phyloP scores from a whole-genome alignment of 192 early-diverging fungal genomes.

The Radiomyces spectabilis region DNA sequence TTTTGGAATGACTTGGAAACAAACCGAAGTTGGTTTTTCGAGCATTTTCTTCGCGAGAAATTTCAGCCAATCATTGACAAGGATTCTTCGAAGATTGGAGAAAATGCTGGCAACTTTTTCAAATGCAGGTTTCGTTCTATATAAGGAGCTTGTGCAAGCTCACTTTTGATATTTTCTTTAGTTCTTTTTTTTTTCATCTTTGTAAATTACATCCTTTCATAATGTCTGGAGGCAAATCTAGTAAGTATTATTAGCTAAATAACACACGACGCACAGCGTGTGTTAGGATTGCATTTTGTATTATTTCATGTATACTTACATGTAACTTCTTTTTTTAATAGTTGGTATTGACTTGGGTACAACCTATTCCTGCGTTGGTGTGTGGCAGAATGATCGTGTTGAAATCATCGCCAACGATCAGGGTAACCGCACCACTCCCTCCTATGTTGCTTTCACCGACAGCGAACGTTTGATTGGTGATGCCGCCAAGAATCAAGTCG shows the following conservation, averaged over 20 bases:
- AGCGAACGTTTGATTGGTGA: slow-evolving; percentile 98
- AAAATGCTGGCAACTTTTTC: too few relatives aligned
- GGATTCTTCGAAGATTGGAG: too few relatives aligned
- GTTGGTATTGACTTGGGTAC: slow-evolving; percentile 94
- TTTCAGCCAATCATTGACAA: too few relatives aligned
- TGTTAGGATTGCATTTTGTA: too few relatives aligned
- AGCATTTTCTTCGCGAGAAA: too few relatives aligned
- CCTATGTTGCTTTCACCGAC: slow-evolving; percentile 97
- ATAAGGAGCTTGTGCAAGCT: background rate
- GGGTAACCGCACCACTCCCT: slow-evolving; percentile 98
- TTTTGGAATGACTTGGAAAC: too few relatives aligned
- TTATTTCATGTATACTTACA: too few relatives aligned
- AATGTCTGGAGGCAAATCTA: slow-evolving; percentile 3
- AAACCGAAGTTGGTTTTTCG: too few relatives aligned
- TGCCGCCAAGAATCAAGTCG: slow-evolving; percentile 96
- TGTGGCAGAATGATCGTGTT: slow-evolving; percentile 61
- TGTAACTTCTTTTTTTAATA: background rate
- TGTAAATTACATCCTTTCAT: background rate
- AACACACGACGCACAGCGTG: too few relatives aligned
- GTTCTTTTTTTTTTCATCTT: background rate
- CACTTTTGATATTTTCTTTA: background rate
- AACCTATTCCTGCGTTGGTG: slow-evolving; percentile 84
- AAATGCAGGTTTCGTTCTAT: background rate
- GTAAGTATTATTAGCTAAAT: background rate
- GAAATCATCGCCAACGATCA: slow-evolving; percentile 99